Evolutionary conservation across 1,284 basidiomycete genomes (phyloP).

Genomic region (Trametes sp.): DNA sequence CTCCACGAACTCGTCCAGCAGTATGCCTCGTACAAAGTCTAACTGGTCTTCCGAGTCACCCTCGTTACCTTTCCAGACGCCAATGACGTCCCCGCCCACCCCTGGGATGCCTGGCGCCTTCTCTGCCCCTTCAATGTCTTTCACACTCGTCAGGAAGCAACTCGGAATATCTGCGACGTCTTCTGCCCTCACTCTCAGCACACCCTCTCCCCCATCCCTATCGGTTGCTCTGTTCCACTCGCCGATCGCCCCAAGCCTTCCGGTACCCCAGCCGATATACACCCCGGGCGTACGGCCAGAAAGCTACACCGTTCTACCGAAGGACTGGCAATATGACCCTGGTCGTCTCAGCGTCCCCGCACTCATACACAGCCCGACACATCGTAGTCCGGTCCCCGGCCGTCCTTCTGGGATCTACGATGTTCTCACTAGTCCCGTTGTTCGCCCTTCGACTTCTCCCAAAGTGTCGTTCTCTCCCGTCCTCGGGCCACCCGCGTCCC

Average conservation of each 20-base stretch:
- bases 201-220: conserved; percentile 22
- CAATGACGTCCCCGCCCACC: conserved; percentile 29
- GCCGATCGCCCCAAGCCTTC: conserved; percentile 15
- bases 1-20: conserved; percentile 13
- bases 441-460: conserved; percentile 20
- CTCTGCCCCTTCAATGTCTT: conserved; percentile 11
- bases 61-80: conserved; percentile 33
- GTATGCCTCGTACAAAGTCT: conserved; percentile 17
- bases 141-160: conserved; percentile 22
- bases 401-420: conserved; percentile 12
- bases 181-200: conserved; percentile 19
- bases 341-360: not conserved
- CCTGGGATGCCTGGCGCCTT: conserved; percentile 5
- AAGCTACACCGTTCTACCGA: conserved; percentile 26
- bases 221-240: conserved; percentile 30
- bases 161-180: conserved; percentile 19
- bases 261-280: conserved; percentile 28
- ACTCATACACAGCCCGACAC: conserved; percentile 23
- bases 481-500: conserved; percentile 2
- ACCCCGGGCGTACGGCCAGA: conserved; percentile 22
- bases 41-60: conserved; percentile 18
- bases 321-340: conserved; percentile 16
- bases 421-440: not conserved
- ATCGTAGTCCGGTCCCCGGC: conserved; percentile 16
- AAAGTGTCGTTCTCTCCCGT: conserved; percentile 23